Evolutionary conservation across 1,284 basidiomycete species (phyloP), one percentile per base, ranked within the genome.

Genomic region (Irpex sp.): DNA sequence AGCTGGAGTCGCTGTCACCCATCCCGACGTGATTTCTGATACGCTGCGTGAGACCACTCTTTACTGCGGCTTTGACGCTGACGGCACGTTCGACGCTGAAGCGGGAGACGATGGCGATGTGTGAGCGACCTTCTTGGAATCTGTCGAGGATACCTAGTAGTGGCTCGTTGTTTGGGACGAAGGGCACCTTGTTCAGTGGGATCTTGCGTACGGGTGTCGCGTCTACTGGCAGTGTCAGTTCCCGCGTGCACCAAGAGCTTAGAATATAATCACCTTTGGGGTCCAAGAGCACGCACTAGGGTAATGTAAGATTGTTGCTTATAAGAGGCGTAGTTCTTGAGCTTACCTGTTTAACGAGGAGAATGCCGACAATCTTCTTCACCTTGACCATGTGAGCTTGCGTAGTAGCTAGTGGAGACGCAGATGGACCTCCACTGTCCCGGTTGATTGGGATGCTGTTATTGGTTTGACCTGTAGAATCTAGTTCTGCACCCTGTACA

Each of bases 121-220:
- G 94, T 49, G 89, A 92, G 47, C 92, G 83, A 9, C 94, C 94
- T 70, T 95, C 93, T 72, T 96, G 94, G 74, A 96, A 96, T 63
- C 83, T 89, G 72, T 96, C 94, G 58, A 96, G 82, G 65, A 96
- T 91, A 47, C 91, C 88, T 19, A 96, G 83, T 4, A 96, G 79
- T 19, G 93, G 85, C 72, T 95, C 92, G 67, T 96, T 92, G 60
- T 86, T 87, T 1, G 93, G 90, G 1, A 96, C 91, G 52, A 90
- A 89, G 0, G 90, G 91, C 3, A 96, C 87, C 66, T 90, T 91
- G 74, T 95, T 95, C 56, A 94, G 77, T 1, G 88, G 90, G 54
- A 94, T 85, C 62, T 84, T 85, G 63, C 89, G 85, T 37, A 94
- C 76, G 0, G 92, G 92, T 8, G 85, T 82, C 0, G 90, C 88